Evolutionary conservation across 2,329 filamentous ascomycete species (phyloP).

Genomic region (Dothideomycetes sp.): DNA sequence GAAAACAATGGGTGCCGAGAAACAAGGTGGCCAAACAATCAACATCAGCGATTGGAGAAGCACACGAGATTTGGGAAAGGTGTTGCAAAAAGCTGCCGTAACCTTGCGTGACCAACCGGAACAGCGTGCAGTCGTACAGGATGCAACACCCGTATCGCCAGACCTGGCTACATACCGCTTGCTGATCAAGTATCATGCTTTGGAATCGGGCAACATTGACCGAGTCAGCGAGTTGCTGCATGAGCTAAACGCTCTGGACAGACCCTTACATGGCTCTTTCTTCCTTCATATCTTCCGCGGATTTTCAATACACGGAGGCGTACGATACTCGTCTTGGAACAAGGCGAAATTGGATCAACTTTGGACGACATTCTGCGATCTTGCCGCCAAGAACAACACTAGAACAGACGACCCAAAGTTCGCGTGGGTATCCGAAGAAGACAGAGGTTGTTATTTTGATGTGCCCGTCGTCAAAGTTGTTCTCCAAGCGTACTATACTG

Average conservation of each 20-base stretch:
- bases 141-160: slow-evolving; percentile 57
- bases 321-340: slow-evolving; percentile 62
- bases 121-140: slow-evolving; percentile 50
- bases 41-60: slow-evolving; percentile 34
- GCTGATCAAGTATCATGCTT: slow-evolving; percentile 65
- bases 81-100: slow-evolving; percentile 38
- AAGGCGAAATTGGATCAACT: slow-evolving; percentile 56
- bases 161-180: slow-evolving; percentile 72
- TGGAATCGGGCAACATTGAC: slow-evolving; percentile 59
- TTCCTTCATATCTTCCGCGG: slow-evolving; percentile 77
- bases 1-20: slow-evolving; percentile 52
- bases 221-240: slow-evolving; percentile 62
- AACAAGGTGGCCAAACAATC: slow-evolving; percentile 18
- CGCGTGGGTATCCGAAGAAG: slow-evolving; percentile 15
- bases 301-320: slow-evolving; percentile 64
- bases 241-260: slow-evolving; percentile 65
- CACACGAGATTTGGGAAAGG: slow-evolving; percentile 34
- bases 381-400: slow-evolving; percentile 19
- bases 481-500: slow-evolving; percentile 55
- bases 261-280: slow-evolving; percentile 64
- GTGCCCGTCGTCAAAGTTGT: slow-evolving; percentile 50
- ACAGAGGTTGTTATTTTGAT: slow-evolving; percentile 27
- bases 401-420: neutral
- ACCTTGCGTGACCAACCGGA: slow-evolving; percentile 38
- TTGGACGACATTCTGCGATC: slow-evolving; percentile 35